Conservation (phyloP, 352 stramenopile species). For the Phytophthora citrophthora region DNA sequence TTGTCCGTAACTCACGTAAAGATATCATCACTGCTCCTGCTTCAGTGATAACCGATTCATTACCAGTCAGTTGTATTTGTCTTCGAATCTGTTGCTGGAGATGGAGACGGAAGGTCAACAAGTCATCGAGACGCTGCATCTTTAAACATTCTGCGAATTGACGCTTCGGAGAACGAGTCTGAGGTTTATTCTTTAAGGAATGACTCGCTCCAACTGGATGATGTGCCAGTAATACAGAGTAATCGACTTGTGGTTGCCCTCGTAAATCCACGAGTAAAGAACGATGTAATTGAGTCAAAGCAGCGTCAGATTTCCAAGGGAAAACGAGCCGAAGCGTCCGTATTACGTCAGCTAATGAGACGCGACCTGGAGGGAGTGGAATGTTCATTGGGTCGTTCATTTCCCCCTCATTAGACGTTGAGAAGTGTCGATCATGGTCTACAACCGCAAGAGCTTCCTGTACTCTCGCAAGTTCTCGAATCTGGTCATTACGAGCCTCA, state of each 20-base stretch:
- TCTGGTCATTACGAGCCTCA: constrained; percentile 51
- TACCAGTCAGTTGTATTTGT: constrained; percentile 10
- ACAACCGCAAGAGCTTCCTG: constrained; percentile 56
- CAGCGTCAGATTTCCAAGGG: constrained; percentile 64
- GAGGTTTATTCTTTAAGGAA: neutral
- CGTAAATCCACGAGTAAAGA: constrained; percentile 52
- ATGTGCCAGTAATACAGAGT: constrained; percentile 39
- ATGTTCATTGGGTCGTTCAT: neutral
- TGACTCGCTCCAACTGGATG: constrained; percentile 9
- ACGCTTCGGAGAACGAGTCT: constrained; percentile 1
- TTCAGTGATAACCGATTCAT: neutral
- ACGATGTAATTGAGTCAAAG: constrained; percentile 50
- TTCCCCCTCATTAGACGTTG: neutral
- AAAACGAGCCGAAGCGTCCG: constrained; percentile 54
- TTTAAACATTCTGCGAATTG: constrained; percentile 54
- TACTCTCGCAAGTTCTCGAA: constrained; percentile 46
- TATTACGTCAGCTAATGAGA: constrained; percentile 56
- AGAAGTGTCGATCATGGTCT: constrained; percentile 56
- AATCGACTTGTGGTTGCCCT: constrained; percentile 48
- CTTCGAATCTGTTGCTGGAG: constrained; percentile 44
- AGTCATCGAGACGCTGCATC: constrained; percentile 67
- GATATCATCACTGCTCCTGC: constrained; percentile 50
- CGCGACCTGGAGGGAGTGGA: constrained; percentile 19
- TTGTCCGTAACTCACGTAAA: constrained; percentile 44
- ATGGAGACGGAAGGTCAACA: constrained; percentile 54